phyloP scores from a whole-genome alignment of 1,284 basidiomycete species.

The Gomphus bonarii region DNA sequence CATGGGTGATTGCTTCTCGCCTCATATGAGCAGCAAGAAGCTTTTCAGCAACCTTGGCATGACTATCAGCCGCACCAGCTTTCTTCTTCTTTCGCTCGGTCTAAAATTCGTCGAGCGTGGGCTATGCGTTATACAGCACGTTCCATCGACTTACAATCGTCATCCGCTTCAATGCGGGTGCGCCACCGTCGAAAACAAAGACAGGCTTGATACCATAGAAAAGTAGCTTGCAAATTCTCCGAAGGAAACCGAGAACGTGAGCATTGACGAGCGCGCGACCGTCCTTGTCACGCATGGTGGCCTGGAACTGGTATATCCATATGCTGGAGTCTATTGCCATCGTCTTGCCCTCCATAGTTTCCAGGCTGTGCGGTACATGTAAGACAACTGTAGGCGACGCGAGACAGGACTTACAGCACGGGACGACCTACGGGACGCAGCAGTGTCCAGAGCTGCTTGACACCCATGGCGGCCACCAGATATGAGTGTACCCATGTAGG shows the following conservation, averaged over 20 bases:
- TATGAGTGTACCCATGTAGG: background rate
- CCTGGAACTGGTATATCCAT: conserved; percentile 99
- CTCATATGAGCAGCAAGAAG: conserved; percentile 91
- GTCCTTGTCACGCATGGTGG: conserved; percentile 97
- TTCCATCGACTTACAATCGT: conserved; percentile 60
- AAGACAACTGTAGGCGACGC: conserved; percentile 2
- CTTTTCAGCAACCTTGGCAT: conserved; percentile 80
- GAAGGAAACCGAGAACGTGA: conserved; percentile 89
- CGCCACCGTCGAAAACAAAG: conserved; percentile 95
- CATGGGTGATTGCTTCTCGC: conserved; percentile 77
- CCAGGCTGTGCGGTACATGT: conserved; percentile 45
- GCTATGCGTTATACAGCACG: background rate
- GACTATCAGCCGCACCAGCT: conserved; percentile 74
- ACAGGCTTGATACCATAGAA: conserved; percentile 97
- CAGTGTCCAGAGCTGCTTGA: conserved; percentile 92
- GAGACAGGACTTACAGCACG: conserved; percentile 51
- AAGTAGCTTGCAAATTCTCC: conserved; percentile 88
- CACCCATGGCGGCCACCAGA: conserved; percentile 58
- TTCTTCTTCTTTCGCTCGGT: conserved; percentile 82
- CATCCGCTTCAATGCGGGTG: conserved; percentile 75
- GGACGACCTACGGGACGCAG: conserved; percentile 83
- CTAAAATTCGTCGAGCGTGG: conserved; percentile 28
- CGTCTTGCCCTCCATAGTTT: conserved; percentile 83
- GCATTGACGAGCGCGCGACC: conserved; percentile 87
- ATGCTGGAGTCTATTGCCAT: conserved; percentile 98